Evolutionary conservation across 495 filamentous ascomycete species (phyloP).

Genomic region (Tuber calosporum): DNA sequence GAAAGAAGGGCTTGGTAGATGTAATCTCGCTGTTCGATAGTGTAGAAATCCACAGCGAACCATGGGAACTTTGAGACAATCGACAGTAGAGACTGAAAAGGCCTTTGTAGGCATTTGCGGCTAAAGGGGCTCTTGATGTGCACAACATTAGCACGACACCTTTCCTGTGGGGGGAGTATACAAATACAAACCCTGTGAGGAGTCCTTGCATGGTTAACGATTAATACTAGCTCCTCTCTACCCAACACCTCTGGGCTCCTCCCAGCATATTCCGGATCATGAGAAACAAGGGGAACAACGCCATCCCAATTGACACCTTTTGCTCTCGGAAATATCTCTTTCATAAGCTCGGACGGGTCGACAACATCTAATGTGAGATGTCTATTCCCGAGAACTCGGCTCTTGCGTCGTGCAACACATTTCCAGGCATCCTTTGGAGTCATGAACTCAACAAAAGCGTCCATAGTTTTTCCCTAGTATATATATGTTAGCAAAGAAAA

Average conservation of each 20-base stretch:
- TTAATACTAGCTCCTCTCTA: conserved; percentile 39
- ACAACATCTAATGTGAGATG: conserved; percentile 41
- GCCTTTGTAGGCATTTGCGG: conserved; percentile 41
- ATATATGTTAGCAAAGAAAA: conserved; percentile 7
- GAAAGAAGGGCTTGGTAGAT: conserved; percentile 38
- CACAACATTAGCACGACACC: conserved; percentile 9
- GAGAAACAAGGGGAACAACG: conserved; percentile 34
- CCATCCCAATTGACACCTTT: conserved; percentile 42
- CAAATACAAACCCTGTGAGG: conserved; percentile 38
- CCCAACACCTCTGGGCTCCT: conserved; percentile 35
- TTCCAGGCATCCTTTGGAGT: conserved; percentile 42
- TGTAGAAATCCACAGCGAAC: conserved; percentile 40
- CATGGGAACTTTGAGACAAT: conserved; percentile 42
- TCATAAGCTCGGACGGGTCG: conserved; percentile 41
- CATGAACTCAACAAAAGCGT: conserved; percentile 41
- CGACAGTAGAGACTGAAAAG: conserved; percentile 41
- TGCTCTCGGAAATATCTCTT: conserved; percentile 41
- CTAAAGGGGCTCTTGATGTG: conserved; percentile 40
- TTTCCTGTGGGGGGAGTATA: neutral
- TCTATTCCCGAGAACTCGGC: conserved; percentile 39
- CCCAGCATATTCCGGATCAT: conserved; percentile 25
- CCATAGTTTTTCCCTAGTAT: conserved; percentile 41
- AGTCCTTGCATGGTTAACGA: conserved; percentile 42
- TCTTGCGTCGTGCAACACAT: conserved; percentile 40
- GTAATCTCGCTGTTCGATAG: conserved; percentile 40